Percentiles rank a stretch among this genome's conserved stretches.
phyloP scores from a whole-genome alignment of 2,329 filamentous ascomycete species.

The Pseudogymnoascus sp. region DNA sequence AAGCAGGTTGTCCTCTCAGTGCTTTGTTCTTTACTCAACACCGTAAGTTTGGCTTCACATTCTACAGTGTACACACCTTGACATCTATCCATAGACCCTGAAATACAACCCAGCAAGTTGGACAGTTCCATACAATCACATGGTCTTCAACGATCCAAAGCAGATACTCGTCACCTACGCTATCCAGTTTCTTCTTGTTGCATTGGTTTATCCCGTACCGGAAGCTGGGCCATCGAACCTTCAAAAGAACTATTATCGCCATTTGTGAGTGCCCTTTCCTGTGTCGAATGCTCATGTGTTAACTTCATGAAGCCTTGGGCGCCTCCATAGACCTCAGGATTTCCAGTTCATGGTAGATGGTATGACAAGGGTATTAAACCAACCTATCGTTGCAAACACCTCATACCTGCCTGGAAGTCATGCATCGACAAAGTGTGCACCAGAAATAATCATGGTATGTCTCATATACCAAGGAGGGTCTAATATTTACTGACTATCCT shows the following conservation, averaged over 20 bases:
- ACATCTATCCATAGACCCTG: conserved; percentile 57
- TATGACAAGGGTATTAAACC: conserved; percentile 85
- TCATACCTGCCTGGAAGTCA: conserved; percentile 85
- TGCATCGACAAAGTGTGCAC: conserved; percentile 73
- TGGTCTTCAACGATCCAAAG: conserved; percentile 85
- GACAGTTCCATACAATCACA: conserved; percentile 87
- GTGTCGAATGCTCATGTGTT: neutral
- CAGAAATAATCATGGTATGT: conserved; percentile 75
- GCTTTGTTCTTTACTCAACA: conserved; percentile 88
- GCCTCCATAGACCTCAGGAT: conserved; percentile 86
- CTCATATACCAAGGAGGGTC: neutral
- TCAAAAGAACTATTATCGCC: conserved; percentile 86
- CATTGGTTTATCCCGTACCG: conserved; percentile 80
- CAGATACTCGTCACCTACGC: conserved; percentile 88
- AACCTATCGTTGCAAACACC: conserved; percentile 79
- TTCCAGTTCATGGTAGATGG: conserved; percentile 96
- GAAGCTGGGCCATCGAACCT: conserved; percentile 57
- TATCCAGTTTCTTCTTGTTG: conserved; percentile 73
- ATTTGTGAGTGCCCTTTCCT: conserved; percentile 60
- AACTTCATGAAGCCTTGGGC: conserved; percentile 34
- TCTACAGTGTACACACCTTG: conserved; percentile 14
- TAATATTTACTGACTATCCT: neutral
- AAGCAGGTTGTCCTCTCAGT: conserved; percentile 87
- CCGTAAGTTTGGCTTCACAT: conserved; percentile 46
- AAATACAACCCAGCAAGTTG: conserved; percentile 95